Base-by-base conservation (phyloP, 495 filamentous ascomycete species). In the Pyrenopolyporus hunteri region DNA sequence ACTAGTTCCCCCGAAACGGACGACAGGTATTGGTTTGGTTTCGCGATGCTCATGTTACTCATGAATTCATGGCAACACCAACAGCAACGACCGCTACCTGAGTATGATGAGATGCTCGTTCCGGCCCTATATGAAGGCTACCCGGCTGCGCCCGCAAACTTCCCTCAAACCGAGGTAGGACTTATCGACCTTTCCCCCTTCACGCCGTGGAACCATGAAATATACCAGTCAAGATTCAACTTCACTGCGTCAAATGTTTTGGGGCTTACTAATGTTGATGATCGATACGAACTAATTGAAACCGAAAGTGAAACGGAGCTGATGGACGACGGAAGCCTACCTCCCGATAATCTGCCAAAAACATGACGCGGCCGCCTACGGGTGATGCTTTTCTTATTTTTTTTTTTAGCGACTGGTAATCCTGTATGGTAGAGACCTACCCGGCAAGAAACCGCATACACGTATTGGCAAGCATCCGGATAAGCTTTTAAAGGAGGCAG, bases 21-120 rank as follows among this genome's bases (percentile, higher is more conserved):
- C 0, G 57, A 66, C 25, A 20, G 17, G n/a, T 22, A 66, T 9
- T 65, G 49, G 50, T 65, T 65, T 37, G 62, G 56, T 2, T 65
- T 32, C 37, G 31, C 44, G 2, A 19, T 65, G 5, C 45, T 65
- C 0, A 26, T 3, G 36, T n/a, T 65, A 1, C 44, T 65, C 3
- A 25, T 22, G 0, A 16, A 11, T 14, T 51, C 49, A 16, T 63
- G 52, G 52, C 59, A 57, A 9, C 36, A 6, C 23, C 39, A 57
- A 10, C 4, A 9, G 4, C 0, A 4, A 4, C 11, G 40, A 13
- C 54, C 54, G 8, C 6, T 36, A 7, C 37, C 28, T 6, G 1
- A 2, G 0, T 25, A 57, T 23, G 0, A 0, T 1, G 32, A 39
- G 0, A 0, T 11, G 7, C 33, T 64, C 14, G 17, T 55, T 1